A percentile compares a stretch with the other conserved stretches of the same genome.
Evolutionary conservation across 495 filamentous ascomycete species (phyloP).

Genomic region (Lasiosphaeris hirsuta): DNA sequence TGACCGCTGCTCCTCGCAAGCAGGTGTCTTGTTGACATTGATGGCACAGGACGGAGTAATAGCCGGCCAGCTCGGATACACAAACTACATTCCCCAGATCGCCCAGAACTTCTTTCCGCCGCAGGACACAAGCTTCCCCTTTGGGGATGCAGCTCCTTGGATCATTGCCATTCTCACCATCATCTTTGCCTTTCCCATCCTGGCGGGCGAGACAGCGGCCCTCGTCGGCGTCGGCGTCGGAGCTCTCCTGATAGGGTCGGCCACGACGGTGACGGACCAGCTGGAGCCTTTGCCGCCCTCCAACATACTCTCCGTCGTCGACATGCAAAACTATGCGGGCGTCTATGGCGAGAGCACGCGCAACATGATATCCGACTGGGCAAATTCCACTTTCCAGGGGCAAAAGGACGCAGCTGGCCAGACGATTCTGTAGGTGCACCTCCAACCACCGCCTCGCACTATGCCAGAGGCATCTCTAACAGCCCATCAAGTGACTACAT

Average conservation of each 20-base stretch:
- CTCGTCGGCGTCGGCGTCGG: neutral
- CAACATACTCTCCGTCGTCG: slow-evolving; percentile 1
- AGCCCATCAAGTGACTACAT: too few relatives aligned
- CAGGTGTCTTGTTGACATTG: too few relatives aligned
- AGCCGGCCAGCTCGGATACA: neutral
- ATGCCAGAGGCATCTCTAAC: too few relatives aligned
- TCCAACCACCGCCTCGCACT: too few relatives aligned
- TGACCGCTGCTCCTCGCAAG: too few relatives aligned
- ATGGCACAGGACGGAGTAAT: neutral
- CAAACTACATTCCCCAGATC: neutral
- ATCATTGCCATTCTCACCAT: neutral
- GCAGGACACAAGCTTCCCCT: neutral
- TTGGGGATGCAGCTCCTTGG: neutral
- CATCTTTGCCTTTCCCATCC: neutral
- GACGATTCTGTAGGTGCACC: slow-evolving; percentile 3
- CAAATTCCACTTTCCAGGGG: slow-evolving; percentile 4
- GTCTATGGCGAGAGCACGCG: neutral
- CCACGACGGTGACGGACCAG: neutral
- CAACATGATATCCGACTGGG: neutral
- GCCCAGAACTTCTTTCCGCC: neutral
- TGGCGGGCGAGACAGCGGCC: neutral
- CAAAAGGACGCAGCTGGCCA: neutral
- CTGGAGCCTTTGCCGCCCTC: neutral
- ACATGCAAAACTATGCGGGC: neutral
- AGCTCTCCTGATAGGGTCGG: neutral